A percentile compares a stretch with the other conserved stretches of the same genome.
phyloP scores from a whole-genome alignment of 257 asterid species.

The Mentha longifolia region DNA sequence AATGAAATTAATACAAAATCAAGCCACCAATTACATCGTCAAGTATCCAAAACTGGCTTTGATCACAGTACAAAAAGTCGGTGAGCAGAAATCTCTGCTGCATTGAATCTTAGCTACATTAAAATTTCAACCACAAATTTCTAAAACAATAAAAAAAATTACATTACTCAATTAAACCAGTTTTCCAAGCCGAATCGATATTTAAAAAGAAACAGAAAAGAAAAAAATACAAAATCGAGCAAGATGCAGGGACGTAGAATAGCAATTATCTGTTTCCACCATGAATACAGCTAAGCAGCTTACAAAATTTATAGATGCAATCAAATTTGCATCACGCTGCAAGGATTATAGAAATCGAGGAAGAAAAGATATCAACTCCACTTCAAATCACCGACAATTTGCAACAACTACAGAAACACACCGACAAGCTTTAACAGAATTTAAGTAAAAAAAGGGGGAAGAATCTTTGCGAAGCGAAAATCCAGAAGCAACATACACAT shows the following conservation, averaged over 20 bases:
- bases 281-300: slow-evolving; percentile 2
- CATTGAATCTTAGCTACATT: slow-evolving; percentile 27
- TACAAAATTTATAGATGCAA: slow-evolving; percentile 7
- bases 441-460: slow-evolving; percentile 2
- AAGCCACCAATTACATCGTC: slow-evolving; percentile 5
- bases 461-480: slow-evolving; percentile 23
- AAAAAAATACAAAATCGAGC: neutral
- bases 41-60: slow-evolving; percentile 7
- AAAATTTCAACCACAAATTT: neutral
- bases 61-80: slow-evolving; percentile 21
- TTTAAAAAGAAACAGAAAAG: neutral
- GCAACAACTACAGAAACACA: slow-evolving; percentile 15
- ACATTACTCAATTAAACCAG: neutral
- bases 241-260: neutral
- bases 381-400: slow-evolving; percentile 25
- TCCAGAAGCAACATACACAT: slow-evolving; percentile 28
- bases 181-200: neutral
- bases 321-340: slow-evolving; percentile 24
- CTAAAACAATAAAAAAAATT: neutral
- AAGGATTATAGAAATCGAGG: slow-evolving; percentile 13
- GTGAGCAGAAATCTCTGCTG: neutral
- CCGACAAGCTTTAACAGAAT: slow-evolving; percentile 6
- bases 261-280: slow-evolving; percentile 21
- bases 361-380: slow-evolving; percentile 20
- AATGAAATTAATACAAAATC: slow-evolving; percentile 15